Base-by-base conservation (phyloP, 2,329 filamentous ascomycete genomes). In the Fusarium guadeloupense region DNA sequence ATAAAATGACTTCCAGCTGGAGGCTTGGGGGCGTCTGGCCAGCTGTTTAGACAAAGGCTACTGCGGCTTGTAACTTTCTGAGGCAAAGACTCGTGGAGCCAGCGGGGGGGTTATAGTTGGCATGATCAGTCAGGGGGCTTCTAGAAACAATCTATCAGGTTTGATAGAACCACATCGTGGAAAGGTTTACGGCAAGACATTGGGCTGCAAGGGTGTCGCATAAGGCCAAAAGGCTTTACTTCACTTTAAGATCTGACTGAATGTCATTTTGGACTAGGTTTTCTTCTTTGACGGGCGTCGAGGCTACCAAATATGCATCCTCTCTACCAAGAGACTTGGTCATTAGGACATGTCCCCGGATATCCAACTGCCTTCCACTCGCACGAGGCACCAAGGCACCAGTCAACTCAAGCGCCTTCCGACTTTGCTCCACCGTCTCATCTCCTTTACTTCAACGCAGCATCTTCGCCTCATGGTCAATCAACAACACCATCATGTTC, bases 391-490 rank as follows among this genome's bases (percentile, higher is more conserved):
- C n/a, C n/a, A n/a, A n/a, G n/a, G 17, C 21, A 25, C 33, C 21
- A 35, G 17, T 31, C 31, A 37, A 37, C 42, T 19, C 50, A 47
- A n/a, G 38, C 25, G 31, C 54, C 42, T 55, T 45, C 54, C 23
- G 10, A 34, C 17, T 42, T 25, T 42, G 37, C 38, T 41, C 54
- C 43, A 48, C 51, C 38, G 41, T 20, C 28, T 38, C 16, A 10
- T 28, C 25, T 55, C 21, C 46, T 37, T 23, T 33, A 30, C 16
- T 40, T 20, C 14, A 47, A 35, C 33, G 30, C 45, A 31, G 52
- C 17, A 42, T 62, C 43, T 45, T 59, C 53, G 46, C 40, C 42
- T 37, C 46, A 63, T 59, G 46, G 63, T 62, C 54, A 50, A 62
- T 34, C 59, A 47, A 26, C 17, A 48, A 34, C 28, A 23, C 39